Evolutionary conservation across 345 rosid genomes (phyloP).

Genomic region (Clarkia xantiana): DNA sequence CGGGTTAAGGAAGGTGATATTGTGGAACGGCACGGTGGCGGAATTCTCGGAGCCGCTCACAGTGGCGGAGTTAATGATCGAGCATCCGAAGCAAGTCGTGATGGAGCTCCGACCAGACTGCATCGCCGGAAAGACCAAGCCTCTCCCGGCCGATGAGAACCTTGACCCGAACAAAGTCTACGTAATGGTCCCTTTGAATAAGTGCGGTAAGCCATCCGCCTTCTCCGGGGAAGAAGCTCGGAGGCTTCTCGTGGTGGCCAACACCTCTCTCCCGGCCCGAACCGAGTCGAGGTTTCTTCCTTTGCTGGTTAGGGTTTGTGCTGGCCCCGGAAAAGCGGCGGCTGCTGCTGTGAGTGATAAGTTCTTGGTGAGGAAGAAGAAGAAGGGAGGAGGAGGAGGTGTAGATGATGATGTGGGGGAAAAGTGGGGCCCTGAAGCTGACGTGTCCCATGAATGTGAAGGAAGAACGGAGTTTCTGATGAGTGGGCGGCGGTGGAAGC

Average conservation of each 20-base stretch:
- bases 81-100: slow-evolving; percentile 61
- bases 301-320: slow-evolving; percentile 28
- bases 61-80: slow-evolving; percentile 76
- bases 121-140: slow-evolving; percentile 27
- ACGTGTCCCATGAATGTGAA: slow-evolving; percentile 5
- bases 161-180: slow-evolving; percentile 44
- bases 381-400: slow-evolving; percentile 9
- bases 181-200: slow-evolving; percentile 41
- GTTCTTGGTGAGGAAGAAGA: slow-evolving; percentile 1
- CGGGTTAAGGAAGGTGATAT: slow-evolving; percentile 35
- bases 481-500: slow-evolving; percentile 60
- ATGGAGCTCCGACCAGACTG: slow-evolving; percentile 36
- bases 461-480: slow-evolving; percentile 30
- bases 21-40: slow-evolving; percentile 44
- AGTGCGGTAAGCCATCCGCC: slow-evolving; percentile 26
- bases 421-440: not conserved
- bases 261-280: slow-evolving; percentile 30
- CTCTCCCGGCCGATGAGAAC: slow-evolving; percentile 61
- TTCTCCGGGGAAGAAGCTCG: slow-evolving; percentile 37
- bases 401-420: slow-evolving; percentile 2
- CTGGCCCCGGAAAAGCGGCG: slow-evolving; percentile 8
- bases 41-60: slow-evolving; percentile 34
- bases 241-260: slow-evolving; percentile 28
- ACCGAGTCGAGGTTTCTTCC: slow-evolving; percentile 33
- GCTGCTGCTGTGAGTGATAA: not conserved